A percentile compares a stretch with the other conserved stretches of the same genome.
phyloP scores from a whole-genome alignment of 208 protist species.

The Wallacemonas sp. region DNA sequence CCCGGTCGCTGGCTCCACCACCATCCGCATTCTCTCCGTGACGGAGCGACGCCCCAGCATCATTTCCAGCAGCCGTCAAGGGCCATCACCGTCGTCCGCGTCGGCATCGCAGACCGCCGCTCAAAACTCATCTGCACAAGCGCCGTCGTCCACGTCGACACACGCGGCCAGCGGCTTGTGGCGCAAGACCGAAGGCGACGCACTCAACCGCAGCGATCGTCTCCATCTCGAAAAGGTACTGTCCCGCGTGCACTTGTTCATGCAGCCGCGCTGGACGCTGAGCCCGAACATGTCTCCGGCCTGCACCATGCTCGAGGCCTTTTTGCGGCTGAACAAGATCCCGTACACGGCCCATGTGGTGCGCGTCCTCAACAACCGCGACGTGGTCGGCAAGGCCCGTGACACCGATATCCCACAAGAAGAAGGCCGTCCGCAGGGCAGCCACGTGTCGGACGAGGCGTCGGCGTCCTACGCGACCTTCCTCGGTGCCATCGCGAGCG shows the following conservation, averaged over 20 bases:
- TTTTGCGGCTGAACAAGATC: conserved; percentile 44
- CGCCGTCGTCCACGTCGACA: not conserved
- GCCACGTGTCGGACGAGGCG: too few species aligned
- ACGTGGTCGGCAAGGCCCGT: not conserved
- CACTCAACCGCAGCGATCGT: not conserved
- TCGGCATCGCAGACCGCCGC: too few species aligned
- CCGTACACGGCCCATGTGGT: conserved; percentile 43
- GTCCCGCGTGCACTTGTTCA: conserved; percentile 39
- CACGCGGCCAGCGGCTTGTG: not conserved
- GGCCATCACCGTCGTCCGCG: not conserved
- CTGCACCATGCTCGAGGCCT: conserved; percentile 52
- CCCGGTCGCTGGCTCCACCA: not conserved
- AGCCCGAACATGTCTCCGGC: conserved; percentile 34
- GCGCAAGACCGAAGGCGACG: conserved; percentile 8
- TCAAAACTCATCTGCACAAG: not conserved
- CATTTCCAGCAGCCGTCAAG: not conserved
- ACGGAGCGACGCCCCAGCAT: conserved; percentile 5
- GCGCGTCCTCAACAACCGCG: conserved; percentile 26
- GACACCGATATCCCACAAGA: conserved; percentile 14
- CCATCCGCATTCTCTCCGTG: conserved; percentile 29
- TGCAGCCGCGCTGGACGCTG: conserved; percentile 38
- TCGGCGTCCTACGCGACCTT: conserved; percentile 29
- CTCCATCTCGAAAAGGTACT: conserved; percentile 4
- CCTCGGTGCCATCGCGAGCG: conserved; percentile 18
- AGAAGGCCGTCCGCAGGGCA: not conserved